Evolutionary conservation across 805 yeast genomes (phyloP), one percentile per base, ranked within the genome.

Genomic region (Debaryomyces tyrocola): DNA sequence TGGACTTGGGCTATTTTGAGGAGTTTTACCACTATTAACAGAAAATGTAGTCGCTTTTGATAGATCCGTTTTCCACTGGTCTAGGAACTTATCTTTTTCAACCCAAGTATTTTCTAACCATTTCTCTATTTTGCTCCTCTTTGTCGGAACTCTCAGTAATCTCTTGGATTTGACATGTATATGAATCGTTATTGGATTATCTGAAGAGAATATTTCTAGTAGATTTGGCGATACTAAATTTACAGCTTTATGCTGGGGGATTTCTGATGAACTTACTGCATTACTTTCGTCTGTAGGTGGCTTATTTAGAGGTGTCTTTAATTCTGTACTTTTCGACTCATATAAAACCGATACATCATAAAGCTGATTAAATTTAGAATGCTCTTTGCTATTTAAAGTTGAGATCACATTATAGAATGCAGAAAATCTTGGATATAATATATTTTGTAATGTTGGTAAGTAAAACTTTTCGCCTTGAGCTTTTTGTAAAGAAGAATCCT

Each of bases 71-170:
- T 37, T 37, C 14, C 24, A 20, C 17, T 28, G 64, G 4, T 46
- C 35, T 14, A 65, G 36, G 14, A 47, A 34, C 45, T 60, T 70
- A 58, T 90, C 96, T 58, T 88, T 89, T 33, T 77, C 80, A 7
- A 66, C 63, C 96, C 97, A 90, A 29, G 72, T 67, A 35, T 69
- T 69, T 60, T 90, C 97, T 6, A 90, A 64, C 87, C 94, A 90
- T 60, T 79, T 81, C 52, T 87, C 90, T 33, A 85, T 52, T 51
- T 78, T 80, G 40, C 73, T 66, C 21, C 82, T 69, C 51, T 78
- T 85, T 7, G 59, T 43, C 0, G 87, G 83, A 9, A 86, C 62
- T 44, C 82, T 66, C 11, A 69, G 55, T 14, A 80, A 57, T 15
- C 78, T 54, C 50, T 74, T 75, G 14, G 74, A 71, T 46, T 70